Evolutionary conservation across 2,329 filamentous ascomycete species (phyloP).

Genomic region (Elsinoe necatrix): DNA sequence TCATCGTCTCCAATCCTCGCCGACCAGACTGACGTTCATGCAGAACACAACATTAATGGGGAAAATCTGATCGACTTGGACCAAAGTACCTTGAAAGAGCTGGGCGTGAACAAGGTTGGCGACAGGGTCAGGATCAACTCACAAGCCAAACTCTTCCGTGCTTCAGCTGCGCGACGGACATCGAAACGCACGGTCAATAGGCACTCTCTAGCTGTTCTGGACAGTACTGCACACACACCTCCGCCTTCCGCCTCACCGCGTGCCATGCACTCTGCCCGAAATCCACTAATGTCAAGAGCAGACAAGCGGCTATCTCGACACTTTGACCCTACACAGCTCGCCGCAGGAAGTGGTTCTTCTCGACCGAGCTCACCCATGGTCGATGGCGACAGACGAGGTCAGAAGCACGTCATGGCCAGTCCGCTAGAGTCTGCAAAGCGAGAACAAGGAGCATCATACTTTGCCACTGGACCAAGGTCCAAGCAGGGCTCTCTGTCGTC

Average conservation of each 20-base stretch:
- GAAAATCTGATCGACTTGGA: constrained; percentile 96
- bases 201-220: constrained; percentile 75
- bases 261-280: constrained; percentile 42
- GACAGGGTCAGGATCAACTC: constrained; percentile 75
- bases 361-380: constrained; percentile 63
- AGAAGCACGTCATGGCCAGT: constrained; percentile 53
- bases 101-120: constrained; percentile 96
- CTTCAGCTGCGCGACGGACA: constrained; percentile 40
- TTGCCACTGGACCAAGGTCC: constrained; percentile 29
- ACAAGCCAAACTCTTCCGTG: constrained; percentile 43
- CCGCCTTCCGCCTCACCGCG: constrained; percentile 16
- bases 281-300: constrained; percentile 37
- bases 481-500: constrained; percentile 29
- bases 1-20: neutral
- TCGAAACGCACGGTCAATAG: constrained; percentile 64
- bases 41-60: constrained; percentile 89
- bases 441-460: constrained; percentile 45
- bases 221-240: constrained; percentile 48
- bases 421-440: constrained; percentile 47
- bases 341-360: constrained; percentile 49
- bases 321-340: constrained; percentile 34
- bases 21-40: constrained; percentile 20
- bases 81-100: constrained; percentile 90
- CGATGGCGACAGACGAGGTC: constrained; percentile 49
- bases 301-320: constrained; percentile 43